Evolutionary conservation across 192 early-diverging fungal genomes (phyloP), one percentile per base, ranked within the genome.

Genomic region (Thoreauomyces humboldtii): DNA sequence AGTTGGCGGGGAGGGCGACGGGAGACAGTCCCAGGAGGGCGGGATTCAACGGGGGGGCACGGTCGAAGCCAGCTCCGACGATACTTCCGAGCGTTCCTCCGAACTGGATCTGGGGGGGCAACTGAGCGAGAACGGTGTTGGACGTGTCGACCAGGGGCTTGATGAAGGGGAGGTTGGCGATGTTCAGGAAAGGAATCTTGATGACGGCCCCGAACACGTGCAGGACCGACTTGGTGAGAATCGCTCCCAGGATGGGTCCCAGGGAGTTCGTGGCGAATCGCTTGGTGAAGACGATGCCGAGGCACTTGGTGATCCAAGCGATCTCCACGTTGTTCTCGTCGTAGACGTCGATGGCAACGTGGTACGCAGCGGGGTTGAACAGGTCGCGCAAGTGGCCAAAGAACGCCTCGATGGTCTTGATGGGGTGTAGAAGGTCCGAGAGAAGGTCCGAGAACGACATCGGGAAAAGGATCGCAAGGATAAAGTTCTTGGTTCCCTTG

Each of bases 151-250:
- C 11, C 33, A 66, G 43, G n/a, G 52, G 53, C 19, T 29, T 43
- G 41, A 66, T 57, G 64, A 66, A 66, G 1, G 64, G 64, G 19
- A 66, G 52, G 33, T 66, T 57, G 31, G 55, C 64, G 22, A 57
- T 21, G 38, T 66, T 63, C 27, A 63, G 15, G 61, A 57, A 66
- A 25, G 38, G 64, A 27, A 57, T 11, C 53, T 66, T 65, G 63
- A 66, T 15, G 7, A 43, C 14, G 14, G 35, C 42, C 7, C 64
- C 64, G 22, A 66, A 57, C 0, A 46, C 42, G 32, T 55, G 31
- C 32, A 66, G 21, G 12, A 51, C 27, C 4, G 38, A 9, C n/a
- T 66, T 57, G 3, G 53, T 57, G 15, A 66, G 41, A 15, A 66
- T 15, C 9, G 64, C 64, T 15, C 41, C 54, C 21, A 66, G 14